A percentile compares a stretch with the other conserved stretches of the same genome.
phyloP scores from a whole-genome alignment of 495 filamentous ascomycete genomes.

The Annulohypoxylon maeteangense region DNA sequence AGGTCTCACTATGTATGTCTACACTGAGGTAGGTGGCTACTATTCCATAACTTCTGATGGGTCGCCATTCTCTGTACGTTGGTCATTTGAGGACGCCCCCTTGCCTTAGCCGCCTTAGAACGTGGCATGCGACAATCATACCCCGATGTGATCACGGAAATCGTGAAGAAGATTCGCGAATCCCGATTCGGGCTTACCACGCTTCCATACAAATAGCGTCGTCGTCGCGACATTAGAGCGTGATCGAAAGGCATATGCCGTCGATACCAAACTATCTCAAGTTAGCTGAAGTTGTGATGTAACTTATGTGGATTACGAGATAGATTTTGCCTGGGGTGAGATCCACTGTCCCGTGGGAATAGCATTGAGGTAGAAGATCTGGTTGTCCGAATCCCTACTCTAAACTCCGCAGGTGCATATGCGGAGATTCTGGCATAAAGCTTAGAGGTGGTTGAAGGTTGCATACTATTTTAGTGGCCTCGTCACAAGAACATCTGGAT shows the following conservation, averaged over 20 bases:
- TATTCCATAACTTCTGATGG: not conserved
- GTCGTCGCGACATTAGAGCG: not conserved
- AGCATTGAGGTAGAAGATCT: not conserved
- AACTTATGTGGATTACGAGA: not conserved
- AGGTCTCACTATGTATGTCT: not conserved
- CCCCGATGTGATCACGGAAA: slow-evolving; percentile 4
- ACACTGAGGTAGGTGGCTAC: not conserved
- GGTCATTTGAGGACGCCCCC: not conserved
- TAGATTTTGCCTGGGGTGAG: not conserved
- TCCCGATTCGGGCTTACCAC: not conserved
- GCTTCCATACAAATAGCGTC: not conserved
- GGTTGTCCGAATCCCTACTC: not conserved
- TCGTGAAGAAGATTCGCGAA: not conserved
- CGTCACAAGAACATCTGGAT: not conserved
- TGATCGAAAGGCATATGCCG: not conserved
- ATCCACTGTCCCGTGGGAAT: not conserved
- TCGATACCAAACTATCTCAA: not conserved
- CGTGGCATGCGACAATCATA: slow-evolving; percentile 10
- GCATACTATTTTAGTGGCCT: not conserved
- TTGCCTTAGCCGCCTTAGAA: not conserved
- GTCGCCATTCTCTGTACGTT: not conserved
- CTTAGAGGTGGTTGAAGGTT: not conserved
- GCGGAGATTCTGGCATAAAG: not conserved
- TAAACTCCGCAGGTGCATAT: not conserved
- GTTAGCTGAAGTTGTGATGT: not conserved